These are phyloP conservation scores for Podospora pseudocomata DNA, from an alignment of 495 filamentous ascomycete genomes.

Conservation along the genomic window DNA sequence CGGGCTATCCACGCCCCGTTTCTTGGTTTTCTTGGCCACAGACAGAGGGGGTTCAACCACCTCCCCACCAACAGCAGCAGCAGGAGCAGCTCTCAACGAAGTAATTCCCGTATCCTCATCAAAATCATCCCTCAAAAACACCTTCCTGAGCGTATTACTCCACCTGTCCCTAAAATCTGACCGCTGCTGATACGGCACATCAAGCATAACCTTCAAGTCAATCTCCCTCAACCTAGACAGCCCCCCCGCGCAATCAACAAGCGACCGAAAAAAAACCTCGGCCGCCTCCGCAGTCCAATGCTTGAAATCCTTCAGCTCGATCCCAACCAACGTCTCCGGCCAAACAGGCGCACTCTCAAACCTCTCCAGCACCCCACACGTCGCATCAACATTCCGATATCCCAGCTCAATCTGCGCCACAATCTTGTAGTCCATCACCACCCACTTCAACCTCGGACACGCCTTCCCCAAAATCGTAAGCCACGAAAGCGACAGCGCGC, in stretches of 20 bases:
- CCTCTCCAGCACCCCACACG: conserved; percentile 60
- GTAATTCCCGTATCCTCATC: neutral
- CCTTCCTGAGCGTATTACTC: conserved; percentile 57
- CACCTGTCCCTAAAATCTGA: conserved; percentile 69
- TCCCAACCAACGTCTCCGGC: conserved; percentile 62
- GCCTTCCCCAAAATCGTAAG: conserved; percentile 54
- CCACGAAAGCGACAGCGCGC: conserved; percentile 69
- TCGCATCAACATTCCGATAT: conserved; percentile 61
- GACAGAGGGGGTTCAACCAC: neutral
- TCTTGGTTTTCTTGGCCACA: neutral
- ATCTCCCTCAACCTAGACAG: conserved; percentile 63
- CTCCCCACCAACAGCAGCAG: neutral
- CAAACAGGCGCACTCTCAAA: conserved; percentile 64
- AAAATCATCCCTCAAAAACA: conserved; percentile 56
- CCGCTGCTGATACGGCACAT: conserved; percentile 74
- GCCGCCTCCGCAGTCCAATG: conserved; percentile 63
- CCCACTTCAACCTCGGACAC: conserved; percentile 63
- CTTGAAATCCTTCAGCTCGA: conserved; percentile 71
- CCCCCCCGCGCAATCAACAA: conserved; percentile 62
- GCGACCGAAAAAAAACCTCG: conserved; percentile 69
- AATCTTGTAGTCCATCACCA: conserved; percentile 72
- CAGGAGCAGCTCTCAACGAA: neutral
- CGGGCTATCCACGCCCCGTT: neutral
- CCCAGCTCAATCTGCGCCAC: conserved; percentile 48
- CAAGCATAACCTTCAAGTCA: conserved; percentile 65